These are phyloP conservation scores for Ganoderma sinense DNA, from an alignment of 1,284 basidiomycete species.

Conservation along the genomic window DNA sequence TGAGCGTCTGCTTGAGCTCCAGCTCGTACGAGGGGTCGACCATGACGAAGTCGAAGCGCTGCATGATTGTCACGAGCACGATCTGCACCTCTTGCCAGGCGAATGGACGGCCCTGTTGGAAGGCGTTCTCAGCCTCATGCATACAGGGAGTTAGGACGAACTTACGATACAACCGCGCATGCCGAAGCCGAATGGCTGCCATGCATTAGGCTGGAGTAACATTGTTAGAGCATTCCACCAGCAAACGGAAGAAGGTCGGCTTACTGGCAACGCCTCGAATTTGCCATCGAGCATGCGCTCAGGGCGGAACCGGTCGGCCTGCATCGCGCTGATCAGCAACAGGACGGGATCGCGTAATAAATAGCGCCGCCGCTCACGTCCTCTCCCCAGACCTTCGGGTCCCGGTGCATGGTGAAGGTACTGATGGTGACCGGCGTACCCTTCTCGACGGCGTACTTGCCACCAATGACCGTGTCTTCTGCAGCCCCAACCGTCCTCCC, in stretches of 20 bases:
- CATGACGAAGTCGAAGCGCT: conserved; percentile 53
- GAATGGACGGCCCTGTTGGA: conserved; percentile 47
- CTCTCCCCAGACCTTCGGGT: conserved; percentile 55
- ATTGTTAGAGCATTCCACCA: neutral
- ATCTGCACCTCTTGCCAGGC: conserved; percentile 58
- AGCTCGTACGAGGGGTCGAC: conserved; percentile 53
- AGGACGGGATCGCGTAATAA: neutral
- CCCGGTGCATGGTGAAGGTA: conserved; percentile 48
- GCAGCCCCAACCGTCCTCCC: conserved; percentile 42
- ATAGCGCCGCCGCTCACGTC: conserved; percentile 44
- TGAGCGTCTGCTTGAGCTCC: conserved; percentile 53
- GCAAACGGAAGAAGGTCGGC: too few species aligned
- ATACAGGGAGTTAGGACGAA: neutral
- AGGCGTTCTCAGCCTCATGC: neutral
- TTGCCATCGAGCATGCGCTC: conserved; percentile 58
- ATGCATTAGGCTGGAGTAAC: conserved; percentile 44
- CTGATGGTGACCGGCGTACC: conserved; percentile 42
- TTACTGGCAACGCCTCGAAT: conserved; percentile 50
- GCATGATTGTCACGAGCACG: conserved; percentile 49
- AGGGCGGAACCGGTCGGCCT: conserved; percentile 49
- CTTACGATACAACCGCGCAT: conserved; percentile 49
- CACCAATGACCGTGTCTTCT: conserved; percentile 45
- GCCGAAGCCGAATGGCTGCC: conserved; percentile 54
- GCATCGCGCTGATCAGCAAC: neutral
- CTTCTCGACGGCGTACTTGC: conserved; percentile 49